Base-by-base conservation (phyloP, 208 protist species). In the Leptomonas pyrrhocoris region DNA sequence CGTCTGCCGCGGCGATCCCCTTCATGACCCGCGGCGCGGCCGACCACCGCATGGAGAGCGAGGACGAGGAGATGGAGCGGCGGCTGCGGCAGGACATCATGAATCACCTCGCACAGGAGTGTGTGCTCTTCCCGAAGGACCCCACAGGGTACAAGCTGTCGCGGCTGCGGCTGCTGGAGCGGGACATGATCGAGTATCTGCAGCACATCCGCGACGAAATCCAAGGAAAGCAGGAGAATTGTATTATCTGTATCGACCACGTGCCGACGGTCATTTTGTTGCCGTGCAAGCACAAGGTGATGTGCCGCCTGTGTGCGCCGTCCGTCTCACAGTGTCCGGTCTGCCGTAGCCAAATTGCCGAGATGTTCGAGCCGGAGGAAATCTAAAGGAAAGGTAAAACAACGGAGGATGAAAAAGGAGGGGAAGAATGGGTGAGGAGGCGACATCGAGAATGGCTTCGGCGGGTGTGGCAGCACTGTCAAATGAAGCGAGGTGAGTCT, bases 121-220 rank as follows among this genome's bases (percentile, higher is more conserved):
- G 58, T 30, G 79, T 88, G 19, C 54, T 94, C 11, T 93, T 96
- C 43, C 86, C 89, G 8, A 79, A 74, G 18, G 77, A 92, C 42
- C 54, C 79, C 30, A 80, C 60, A 34, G 75, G 75, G 36, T 83
- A 81, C 58, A 93, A 89, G 71, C 73, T 90, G 25, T 90, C 85
- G 16, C 83, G 79, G 34, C 81, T 94, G 23, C 89, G 89, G 0
- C 63, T 88, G 23, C 50, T 82, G 12, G 89, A 96, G 76, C 80
- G 85, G 0, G 92, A 94, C 53, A 86, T 96, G 82, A 81, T 88
- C 51, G 89, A 96, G 62, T 96, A 94, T 70, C 81, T 96, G 18
- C 80, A 94, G 64, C 82, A 92, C 54, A 82, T 96, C 9, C 89
- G 82, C 28, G 80, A 90, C 13, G 84, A 80, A 27, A 85, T 94